Base-by-base conservation (phyloP, 129 eudicot genomes). In the Ambrosia artemisiifolia region DNA sequence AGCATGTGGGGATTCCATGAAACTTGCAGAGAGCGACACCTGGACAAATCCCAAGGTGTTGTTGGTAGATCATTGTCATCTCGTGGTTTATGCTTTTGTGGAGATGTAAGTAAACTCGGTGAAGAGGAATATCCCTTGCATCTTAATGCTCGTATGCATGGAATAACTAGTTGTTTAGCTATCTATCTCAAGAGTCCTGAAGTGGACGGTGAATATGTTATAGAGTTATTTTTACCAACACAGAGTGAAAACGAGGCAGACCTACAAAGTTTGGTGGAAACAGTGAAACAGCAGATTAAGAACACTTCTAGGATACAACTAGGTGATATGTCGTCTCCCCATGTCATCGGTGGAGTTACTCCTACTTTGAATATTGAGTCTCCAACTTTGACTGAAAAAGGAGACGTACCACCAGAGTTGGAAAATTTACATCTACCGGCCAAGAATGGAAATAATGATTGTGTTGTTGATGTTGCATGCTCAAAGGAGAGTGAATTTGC, bases 41-140 rank as follows among this genome's bases (percentile, higher is more conserved):
- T 24, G 28, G 28, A 24, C 28, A 24, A 24, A 24, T 24, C 28
- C 28, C 28, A 24, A 24, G 28, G 28, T 24, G 28, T 24, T 24
- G 28, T 24, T 24, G 28, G 28, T 24, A 24, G 28, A 0, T 44
- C 71, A 67, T 46, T 67, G 57, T 4, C 40, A 11, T 43, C 57
- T 28, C 71, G 10, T 47, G 57, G 71, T 67, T 44, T 28, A 67
- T 67, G 57, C 13, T 67, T 67, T 7, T 67, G 71, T 67, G 30
- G 19, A 11, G 57, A 67, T 24, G 24, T 67, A 67, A 43, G 56
- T 2, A 14, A 67, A 12, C 57, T 67, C 36, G n/a, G 57, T 13
- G 40, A 67, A 67, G 57, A 67, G 0, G 71, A 67, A 13, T 67
- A 67, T 20, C 71, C 71, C 46, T 28, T 20, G 57, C 40, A 0